These are phyloP conservation scores for Fusarium sp. DNA, from an alignment of 2,329 filamentous ascomycete genomes.

Conservation along the genomic window DNA sequence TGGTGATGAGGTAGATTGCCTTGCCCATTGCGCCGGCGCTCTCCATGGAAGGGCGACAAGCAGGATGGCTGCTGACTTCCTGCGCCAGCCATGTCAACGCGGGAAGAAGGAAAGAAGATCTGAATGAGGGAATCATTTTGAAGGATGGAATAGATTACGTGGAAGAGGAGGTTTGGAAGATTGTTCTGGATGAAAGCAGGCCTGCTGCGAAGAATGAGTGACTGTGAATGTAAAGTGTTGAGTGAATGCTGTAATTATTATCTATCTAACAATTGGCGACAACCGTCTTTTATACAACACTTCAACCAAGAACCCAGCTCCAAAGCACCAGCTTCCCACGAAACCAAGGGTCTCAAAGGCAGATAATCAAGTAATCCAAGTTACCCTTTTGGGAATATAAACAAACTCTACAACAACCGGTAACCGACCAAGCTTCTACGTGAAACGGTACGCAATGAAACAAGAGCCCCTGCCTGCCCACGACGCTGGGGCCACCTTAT, in stretches of 20 bases:
- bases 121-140: not conserved
- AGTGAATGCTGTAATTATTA: not conserved
- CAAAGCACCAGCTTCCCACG: not conserved
- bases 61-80: constrained; percentile 12
- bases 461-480: not conserved
- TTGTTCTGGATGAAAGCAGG: not conserved
- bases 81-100: not conserved
- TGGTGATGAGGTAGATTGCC: constrained; percentile 69
- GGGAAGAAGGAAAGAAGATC: not conserved
- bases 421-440: not conserved
- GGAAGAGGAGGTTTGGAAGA: not conserved
- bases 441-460: not conserved
- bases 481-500: not conserved
- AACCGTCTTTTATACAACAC: not conserved
- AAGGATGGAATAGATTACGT: no score
- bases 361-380: constrained; percentile 4
- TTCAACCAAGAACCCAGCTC: accelerated
- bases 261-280: no score
- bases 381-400: not conserved
- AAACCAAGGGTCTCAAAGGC: not conserved
- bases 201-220: constrained; percentile 16
- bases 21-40: constrained; percentile 45
- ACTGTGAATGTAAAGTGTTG: not conserved
- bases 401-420: not conserved
- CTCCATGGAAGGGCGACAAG: constrained; percentile 9